phyloP scores from a whole-genome alignment of 148 eudicot genomes.

The Agrostemma githago region DNA sequence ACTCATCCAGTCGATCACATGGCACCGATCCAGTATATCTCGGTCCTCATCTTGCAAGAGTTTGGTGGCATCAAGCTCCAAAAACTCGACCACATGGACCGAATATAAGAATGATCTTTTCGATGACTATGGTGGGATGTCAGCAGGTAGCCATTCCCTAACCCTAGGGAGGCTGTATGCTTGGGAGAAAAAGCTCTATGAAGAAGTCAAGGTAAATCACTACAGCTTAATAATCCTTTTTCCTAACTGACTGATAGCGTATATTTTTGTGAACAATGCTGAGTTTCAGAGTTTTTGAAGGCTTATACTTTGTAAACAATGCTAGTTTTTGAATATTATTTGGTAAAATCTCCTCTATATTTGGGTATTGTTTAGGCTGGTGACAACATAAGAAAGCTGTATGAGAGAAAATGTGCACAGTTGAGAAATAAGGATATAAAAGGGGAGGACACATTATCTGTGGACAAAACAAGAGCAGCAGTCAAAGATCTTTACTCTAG shows the following conservation, averaged over 20 bases:
- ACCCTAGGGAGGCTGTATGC: slow-evolving; percentile 93
- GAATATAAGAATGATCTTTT: slow-evolving; percentile 78
- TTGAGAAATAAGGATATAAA: slow-evolving; percentile 63
- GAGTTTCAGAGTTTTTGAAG: background rate
- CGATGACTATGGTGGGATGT: slow-evolving; percentile 92
- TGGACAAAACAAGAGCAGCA: slow-evolving; percentile 78
- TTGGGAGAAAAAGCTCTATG: slow-evolving; percentile 98
- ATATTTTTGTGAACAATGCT: background rate
- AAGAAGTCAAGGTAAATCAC: slow-evolving; percentile 79
- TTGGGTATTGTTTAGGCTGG: slow-evolving; percentile 49
- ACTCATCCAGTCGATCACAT: slow-evolving; percentile 77
- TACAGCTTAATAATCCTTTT: background rate
- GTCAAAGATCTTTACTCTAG: slow-evolving; percentile 86
- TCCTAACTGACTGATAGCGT: background rate
- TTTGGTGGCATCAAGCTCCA: slow-evolving; percentile 77
- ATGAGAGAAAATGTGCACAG: slow-evolving; percentile 83
- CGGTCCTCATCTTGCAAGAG: slow-evolving; percentile 85
- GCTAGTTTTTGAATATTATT: background rate
- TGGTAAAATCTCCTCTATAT: background rate
- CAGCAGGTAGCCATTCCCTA: slow-evolving; percentile 81
- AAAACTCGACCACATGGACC: slow-evolving; percentile 72
- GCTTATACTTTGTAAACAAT: background rate
- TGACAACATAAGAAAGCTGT: slow-evolving; percentile 65
- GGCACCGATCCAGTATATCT: slow-evolving; percentile 58
- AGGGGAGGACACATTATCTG: slow-evolving; percentile 64